Percentiles rank a stretch among this genome's conserved stretches.
Conservation (phyloP, 108 stramenopile genomes). For the Nannochloropsis oceanica region DNA sequence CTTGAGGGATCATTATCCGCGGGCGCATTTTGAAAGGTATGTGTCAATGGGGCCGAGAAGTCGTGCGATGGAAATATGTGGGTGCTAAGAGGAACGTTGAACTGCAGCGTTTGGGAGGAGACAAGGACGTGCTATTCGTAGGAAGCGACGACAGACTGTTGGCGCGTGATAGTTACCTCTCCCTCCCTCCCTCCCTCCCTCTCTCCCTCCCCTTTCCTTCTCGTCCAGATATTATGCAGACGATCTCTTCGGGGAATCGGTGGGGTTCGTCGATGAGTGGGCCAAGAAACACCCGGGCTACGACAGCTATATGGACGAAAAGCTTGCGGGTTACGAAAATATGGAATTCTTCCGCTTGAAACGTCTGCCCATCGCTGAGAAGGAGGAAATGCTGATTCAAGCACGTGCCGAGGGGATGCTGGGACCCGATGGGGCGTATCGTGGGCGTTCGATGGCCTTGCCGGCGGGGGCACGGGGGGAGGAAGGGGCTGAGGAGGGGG, state of each 20-base stretch:
- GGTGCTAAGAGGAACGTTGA: neutral
- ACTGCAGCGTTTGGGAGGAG: neutral
- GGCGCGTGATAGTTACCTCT: neutral
- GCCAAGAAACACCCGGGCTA: neutral
- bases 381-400: neutral
- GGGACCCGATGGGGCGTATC: neutral
- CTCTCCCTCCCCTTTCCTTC: neutral
- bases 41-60: neutral
- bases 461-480: neutral
- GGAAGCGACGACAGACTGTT: neutral
- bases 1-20: neutral
- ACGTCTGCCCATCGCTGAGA: neutral
- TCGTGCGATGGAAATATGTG: too few relatives aligned
- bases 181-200: neutral
- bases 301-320: neutral
- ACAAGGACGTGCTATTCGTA: neutral
- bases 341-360: neutral
- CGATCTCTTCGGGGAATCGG: neutral
- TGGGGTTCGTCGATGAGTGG: neutral
- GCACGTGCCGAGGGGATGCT: neutral
- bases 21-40: neutral
- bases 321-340: neutral
- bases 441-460: neutral
- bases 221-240: neutral
- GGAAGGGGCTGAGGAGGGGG: neutral